These are phyloP conservation scores for Silybum marianum DNA, from an alignment of 129 eudicot genomes.

Conservation along the genomic window DNA sequence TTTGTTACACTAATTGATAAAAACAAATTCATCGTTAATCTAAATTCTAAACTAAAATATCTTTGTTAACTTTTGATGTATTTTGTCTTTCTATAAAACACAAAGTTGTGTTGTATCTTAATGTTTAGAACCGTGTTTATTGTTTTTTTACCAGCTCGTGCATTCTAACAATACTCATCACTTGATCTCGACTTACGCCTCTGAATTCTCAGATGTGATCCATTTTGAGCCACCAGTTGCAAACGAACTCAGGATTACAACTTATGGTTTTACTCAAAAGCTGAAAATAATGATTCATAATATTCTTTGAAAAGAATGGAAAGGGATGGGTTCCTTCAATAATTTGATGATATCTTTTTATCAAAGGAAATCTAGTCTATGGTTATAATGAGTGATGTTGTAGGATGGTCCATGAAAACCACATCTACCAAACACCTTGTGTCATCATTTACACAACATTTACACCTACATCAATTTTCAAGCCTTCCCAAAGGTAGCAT, in stretches of 20 bases:
- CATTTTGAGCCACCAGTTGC: background rate
- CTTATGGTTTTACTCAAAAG: slow-evolving; percentile 6
- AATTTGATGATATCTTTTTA: slow-evolving; percentile 24
- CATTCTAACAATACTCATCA: background rate
- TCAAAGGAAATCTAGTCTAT: slow-evolving; percentile 40
- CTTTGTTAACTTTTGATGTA: background rate
- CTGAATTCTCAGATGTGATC: background rate
- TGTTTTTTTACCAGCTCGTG: background rate
- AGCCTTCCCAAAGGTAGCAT: slow-evolving; percentile 26
- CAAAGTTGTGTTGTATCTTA: background rate
- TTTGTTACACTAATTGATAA: background rate
- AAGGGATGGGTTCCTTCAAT: slow-evolving; percentile 19
- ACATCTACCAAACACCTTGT: slow-evolving; percentile 40
- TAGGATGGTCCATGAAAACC: slow-evolving; percentile 45
- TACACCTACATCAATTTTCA: slow-evolving; percentile 29
- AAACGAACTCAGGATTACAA: slow-evolving; percentile 5
- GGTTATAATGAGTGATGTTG: slow-evolving; percentile 35
- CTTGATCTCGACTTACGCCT: background rate
- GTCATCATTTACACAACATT: slow-evolving; percentile 39
- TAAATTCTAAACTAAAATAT: no score
- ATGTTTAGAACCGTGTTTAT: background rate
- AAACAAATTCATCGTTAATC: background rate
- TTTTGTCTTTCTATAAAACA: background rate
- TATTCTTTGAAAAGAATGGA: slow-evolving; percentile 31
- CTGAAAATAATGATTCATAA: background rate